Evolutionary conservation across 305 asterid species (phyloP).

Genomic region (Fraxinus ornus): DNA sequence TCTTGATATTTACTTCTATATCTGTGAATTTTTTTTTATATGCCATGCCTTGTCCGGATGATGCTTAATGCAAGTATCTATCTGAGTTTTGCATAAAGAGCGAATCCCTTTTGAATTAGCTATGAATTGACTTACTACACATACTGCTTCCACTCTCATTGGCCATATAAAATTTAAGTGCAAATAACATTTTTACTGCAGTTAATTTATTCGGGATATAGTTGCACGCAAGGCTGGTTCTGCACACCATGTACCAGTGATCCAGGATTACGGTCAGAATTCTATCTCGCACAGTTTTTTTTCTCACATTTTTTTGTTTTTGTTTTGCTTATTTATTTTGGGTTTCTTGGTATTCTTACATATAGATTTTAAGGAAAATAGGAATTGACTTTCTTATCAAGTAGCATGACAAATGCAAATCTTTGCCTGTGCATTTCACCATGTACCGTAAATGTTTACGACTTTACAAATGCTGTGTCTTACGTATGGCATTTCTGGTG

Average conservation of each 20-base stretch:
- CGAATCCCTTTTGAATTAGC: not conserved
- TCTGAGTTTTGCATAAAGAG: not conserved
- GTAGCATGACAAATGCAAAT: not conserved
- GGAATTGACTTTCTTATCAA: not conserved
- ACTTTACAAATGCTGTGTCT: not conserved
- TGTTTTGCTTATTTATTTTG: not conserved
- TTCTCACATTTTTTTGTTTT: not conserved
- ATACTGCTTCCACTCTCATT: not conserved
- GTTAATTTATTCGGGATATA: constrained; percentile 63
- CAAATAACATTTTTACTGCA: constrained; percentile 20
- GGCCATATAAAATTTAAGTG: not conserved
- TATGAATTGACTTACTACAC: not conserved
- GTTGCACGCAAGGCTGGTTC: constrained; percentile 61
- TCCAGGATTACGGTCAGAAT: constrained; percentile 75
- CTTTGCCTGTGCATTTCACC: not conserved
- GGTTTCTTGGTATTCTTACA: not conserved
- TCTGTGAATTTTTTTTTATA: not conserved
- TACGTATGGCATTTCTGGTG: not conserved
- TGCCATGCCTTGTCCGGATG: not conserved
- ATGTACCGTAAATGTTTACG: not conserved
- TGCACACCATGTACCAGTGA: constrained; percentile 61
- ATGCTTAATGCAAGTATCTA: not conserved
- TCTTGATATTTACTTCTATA: not conserved
- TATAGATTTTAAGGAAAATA: not conserved
- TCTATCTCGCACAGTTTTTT: not conserved